phyloP scores from a whole-genome alignment of 2,329 filamentous ascomycete species.

The Neonectria ditissima region DNA sequence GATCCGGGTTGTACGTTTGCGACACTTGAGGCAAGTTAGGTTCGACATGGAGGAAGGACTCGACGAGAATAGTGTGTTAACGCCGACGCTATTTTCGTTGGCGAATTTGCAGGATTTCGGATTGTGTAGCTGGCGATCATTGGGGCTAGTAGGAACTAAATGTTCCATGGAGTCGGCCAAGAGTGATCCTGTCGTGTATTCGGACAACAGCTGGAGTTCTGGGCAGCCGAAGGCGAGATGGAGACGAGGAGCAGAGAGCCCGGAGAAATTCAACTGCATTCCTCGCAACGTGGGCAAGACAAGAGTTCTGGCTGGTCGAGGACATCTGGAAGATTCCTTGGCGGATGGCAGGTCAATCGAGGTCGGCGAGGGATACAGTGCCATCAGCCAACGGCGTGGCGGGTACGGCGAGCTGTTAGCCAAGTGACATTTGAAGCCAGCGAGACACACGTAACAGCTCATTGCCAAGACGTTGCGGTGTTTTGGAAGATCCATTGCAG shows the following conservation, averaged over 20 bases:
- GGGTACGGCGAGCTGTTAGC: not conserved
- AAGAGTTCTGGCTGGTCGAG: constrained; percentile 23
- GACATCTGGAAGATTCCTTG: not conserved
- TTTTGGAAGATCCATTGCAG: not conserved
- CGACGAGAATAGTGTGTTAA: not conserved
- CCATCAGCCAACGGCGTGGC: not conserved
- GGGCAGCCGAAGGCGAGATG: too few species aligned
- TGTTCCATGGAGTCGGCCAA: too few species aligned
- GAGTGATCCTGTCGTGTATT: too few species aligned
- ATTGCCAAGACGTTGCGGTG: constrained; percentile 4
- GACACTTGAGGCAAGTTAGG: not conserved
- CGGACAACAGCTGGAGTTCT: too few species aligned
- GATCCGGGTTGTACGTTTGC: not conserved
- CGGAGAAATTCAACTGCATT: not conserved
- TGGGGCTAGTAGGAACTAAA: too few species aligned
- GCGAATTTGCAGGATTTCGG: too few species aligned
- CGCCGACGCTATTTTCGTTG: not conserved
- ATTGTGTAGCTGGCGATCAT: too few species aligned
- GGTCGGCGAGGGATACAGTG: not conserved
- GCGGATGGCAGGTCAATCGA: not conserved
- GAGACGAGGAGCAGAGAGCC: not conserved
- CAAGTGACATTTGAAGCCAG: not conserved
- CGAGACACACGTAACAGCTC: not conserved
- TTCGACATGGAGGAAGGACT: not conserved
- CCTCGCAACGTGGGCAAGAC: constrained; percentile 27